Evolutionary conservation across 2,329 filamentous ascomycete genomes (phyloP).

Genomic region (Epichloe baconii): DNA sequence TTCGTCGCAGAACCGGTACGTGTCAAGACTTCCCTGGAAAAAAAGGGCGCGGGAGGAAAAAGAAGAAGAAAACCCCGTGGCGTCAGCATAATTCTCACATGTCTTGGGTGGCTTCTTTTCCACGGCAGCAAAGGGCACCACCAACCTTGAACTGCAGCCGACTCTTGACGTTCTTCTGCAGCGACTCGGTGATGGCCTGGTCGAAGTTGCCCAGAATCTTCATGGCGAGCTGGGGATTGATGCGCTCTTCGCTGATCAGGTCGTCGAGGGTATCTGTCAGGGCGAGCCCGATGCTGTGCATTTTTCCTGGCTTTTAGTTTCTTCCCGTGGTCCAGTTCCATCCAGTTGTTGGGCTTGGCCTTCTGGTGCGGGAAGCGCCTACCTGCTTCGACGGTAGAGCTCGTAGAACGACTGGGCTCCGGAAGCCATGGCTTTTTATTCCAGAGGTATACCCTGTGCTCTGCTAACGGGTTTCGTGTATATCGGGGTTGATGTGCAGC

Average conservation of each 20-base stretch:
- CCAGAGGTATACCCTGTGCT: not conserved
- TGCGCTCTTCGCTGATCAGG: conserved; percentile 83
- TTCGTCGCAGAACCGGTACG: conserved; percentile 98
- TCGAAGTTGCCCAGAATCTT: conserved; percentile 96
- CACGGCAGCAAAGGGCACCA: conserved; percentile 10
- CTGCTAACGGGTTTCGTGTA: not conserved
- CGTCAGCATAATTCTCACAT: not conserved
- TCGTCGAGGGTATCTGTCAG: conserved; percentile 96
- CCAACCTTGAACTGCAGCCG: conserved; percentile 87
- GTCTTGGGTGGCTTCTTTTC: not conserved
- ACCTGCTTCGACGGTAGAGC: conserved; percentile 98
- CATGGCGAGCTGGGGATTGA: conserved; percentile 97
- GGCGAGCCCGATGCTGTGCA: conserved; percentile 70
- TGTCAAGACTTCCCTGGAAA: conserved; percentile 79
- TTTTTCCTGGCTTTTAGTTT: conserved; percentile 1
- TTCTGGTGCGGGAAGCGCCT: conserved; percentile 18
- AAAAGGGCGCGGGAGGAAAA: not conserved
- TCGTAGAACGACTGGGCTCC: conserved; percentile 62
- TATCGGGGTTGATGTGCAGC: not conserved
- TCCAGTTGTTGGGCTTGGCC: not conserved
- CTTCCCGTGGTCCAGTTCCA: not conserved
- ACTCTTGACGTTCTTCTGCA: conserved; percentile 85
- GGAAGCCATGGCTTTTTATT: conserved; percentile 28
- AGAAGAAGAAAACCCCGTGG: not conserved
- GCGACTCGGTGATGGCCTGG: conserved; percentile 76